Evolutionary conservation across 352 stramenopile genomes (phyloP).

Genomic region (Phytophthora multivora): DNA sequence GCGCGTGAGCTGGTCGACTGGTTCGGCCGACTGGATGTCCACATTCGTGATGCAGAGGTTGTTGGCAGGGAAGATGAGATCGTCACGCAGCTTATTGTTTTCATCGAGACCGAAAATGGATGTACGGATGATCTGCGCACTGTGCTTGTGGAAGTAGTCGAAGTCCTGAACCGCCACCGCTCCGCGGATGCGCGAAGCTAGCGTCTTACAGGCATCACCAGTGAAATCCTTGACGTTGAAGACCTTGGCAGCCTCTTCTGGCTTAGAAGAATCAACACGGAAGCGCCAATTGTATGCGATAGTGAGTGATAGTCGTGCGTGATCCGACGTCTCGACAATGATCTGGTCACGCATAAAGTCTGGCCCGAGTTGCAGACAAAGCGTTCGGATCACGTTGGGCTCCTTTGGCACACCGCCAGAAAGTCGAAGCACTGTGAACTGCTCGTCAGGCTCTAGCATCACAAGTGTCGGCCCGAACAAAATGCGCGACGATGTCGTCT

Average conservation of each 20-base stretch:
- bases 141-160: constrained; percentile 87
- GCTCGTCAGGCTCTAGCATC: constrained; percentile 83
- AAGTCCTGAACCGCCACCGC: constrained; percentile 77
- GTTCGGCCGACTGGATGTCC: constrained; percentile 80
- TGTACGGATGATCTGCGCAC: constrained; percentile 76
- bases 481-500: constrained; percentile 80
- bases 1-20: constrained; percentile 71
- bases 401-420: constrained; percentile 71
- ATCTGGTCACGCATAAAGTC: constrained; percentile 89
- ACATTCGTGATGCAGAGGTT: constrained; percentile 85
- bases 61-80: constrained; percentile 74
- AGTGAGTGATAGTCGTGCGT: constrained; percentile 72
- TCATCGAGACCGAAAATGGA: constrained; percentile 79
- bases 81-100: constrained; percentile 52
- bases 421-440: constrained; percentile 81
- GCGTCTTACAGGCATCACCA: constrained; percentile 80
- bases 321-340: constrained; percentile 83
- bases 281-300: constrained; percentile 90
- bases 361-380: constrained; percentile 78
- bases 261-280: constrained; percentile 55
- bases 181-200: constrained; percentile 76
- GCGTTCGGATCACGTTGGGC: constrained; percentile 80
- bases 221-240: constrained; percentile 88
- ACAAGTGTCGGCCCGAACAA: constrained; percentile 80
- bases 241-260: constrained; percentile 63